Conservation (phyloP, 257 asterid genomes). For the Solanum tarapatanum region DNA sequence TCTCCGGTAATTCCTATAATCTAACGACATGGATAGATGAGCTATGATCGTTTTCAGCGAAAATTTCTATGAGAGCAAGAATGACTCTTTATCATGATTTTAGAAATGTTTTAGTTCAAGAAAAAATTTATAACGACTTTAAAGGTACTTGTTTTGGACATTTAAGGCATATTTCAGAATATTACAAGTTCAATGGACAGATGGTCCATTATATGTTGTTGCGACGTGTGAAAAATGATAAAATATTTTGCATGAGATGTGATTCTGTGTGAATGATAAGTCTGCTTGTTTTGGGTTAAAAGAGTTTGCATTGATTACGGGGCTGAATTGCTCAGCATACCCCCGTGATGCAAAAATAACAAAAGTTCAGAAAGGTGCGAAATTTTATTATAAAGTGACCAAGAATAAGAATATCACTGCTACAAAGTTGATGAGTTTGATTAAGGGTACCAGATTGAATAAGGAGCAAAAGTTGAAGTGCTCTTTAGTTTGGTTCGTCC, state of each 20-base stretch:
- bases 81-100: background rate
- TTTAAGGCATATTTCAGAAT: background rate
- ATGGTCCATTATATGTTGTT: background rate
- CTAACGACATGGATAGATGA: background rate
- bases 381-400: background rate
- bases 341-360: background rate
- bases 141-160: background rate
- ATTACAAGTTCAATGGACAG: background rate
- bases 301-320: background rate
- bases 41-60: background rate
- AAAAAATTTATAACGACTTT: background rate
- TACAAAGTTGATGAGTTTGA: background rate
- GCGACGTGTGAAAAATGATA: background rate
- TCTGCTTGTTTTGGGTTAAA: background rate
- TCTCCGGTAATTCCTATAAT: too few species aligned
- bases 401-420: background rate
- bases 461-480: background rate
- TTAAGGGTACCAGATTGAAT: background rate
- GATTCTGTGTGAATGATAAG: background rate
- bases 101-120: background rate
- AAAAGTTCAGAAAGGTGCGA: background rate
- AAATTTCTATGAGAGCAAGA: background rate
- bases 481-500: background rate
- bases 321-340: background rate
- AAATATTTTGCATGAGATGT: background rate